These are phyloP conservation scores for Metschnikowia gruessii DNA, from an alignment of 805 yeast genomes.

Conservation along the genomic window DNA sequence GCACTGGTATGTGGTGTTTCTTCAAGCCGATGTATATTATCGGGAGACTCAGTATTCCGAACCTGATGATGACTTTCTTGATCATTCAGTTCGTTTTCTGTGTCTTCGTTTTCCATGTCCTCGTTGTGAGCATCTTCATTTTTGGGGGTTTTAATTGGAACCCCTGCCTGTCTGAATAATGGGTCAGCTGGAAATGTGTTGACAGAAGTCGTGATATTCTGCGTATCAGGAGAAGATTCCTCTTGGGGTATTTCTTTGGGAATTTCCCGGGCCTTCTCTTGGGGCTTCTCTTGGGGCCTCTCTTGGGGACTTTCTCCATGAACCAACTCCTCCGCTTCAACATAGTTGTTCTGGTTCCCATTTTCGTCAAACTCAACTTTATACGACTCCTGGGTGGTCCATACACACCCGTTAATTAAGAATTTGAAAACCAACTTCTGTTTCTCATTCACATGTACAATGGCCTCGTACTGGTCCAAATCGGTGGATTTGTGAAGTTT, in stretches of 20 bases:
- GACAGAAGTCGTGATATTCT: too few relatives aligned
- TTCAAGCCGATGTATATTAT: too few relatives aligned
- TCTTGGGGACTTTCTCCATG: neutral
- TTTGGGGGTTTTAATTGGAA: neutral
- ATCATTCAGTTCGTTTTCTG: too few relatives aligned
- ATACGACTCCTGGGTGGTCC: constrained; percentile 30
- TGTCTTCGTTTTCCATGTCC: neutral
- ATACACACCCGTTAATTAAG: constrained; percentile 31
- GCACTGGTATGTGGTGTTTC: too few relatives aligned
- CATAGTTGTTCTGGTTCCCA: constrained; percentile 37
- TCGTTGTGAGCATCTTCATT: neutral
- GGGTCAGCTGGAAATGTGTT: too few relatives aligned
- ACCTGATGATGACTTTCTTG: too few relatives aligned
- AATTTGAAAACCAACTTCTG: constrained; percentile 38
- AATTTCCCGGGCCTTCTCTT: neutral
- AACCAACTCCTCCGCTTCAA: constrained; percentile 22
- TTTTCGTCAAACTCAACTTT: constrained; percentile 28
- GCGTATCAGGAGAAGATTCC: too few relatives aligned
- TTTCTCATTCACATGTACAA: constrained; percentile 21
- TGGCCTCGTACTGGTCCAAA: constrained; percentile 21
- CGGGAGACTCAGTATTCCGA: too few relatives aligned
- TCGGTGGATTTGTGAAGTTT: constrained; percentile 13
- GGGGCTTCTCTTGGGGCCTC: neutral
- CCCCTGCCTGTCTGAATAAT: too few relatives aligned
- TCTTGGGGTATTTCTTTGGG: too few relatives aligned